Evolutionary conservation across 129 eudicot genomes (phyloP).

Genomic region (Pittosporum tobira): DNA sequence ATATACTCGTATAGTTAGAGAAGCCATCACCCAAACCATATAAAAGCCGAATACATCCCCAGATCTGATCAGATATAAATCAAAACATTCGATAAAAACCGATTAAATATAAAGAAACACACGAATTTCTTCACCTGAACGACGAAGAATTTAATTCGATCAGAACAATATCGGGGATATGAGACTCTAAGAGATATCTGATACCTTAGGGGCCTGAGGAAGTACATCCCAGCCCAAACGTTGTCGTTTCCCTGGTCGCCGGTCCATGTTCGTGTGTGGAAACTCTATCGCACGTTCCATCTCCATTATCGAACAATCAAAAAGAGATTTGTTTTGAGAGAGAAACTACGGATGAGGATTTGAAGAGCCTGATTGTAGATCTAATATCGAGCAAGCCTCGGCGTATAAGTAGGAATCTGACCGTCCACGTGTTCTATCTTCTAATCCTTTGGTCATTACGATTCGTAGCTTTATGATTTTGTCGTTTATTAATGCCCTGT

Average conservation of each 20-base stretch:
- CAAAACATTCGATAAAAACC: neutral
- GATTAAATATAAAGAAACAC: neutral
- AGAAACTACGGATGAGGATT: neutral
- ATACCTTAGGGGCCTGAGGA: conserved; percentile 35
- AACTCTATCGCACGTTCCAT: conserved; percentile 16
- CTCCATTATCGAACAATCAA: conserved; percentile 13
- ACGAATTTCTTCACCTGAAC: neutral
- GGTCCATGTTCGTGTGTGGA: conserved; percentile 24
- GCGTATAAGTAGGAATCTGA: conserved; percentile 22
- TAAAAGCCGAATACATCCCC: too few species aligned
- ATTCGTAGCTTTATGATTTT: neutral
- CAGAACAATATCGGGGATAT: neutral
- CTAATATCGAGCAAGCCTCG: conserved; percentile 35
- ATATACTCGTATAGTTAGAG: too few species aligned
- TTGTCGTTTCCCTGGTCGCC: conserved; percentile 35
- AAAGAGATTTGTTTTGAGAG: neutral
- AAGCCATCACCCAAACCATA: too few species aligned
- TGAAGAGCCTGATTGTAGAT: conserved; percentile 22
- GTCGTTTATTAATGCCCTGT: too few species aligned
- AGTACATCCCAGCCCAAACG: conserved; percentile 29
- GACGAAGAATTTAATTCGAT: neutral
- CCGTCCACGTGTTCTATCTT: conserved; percentile 52
- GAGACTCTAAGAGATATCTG: neutral
- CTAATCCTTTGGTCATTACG: conserved; percentile 4
- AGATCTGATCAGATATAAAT: neutral